Percentiles rank a stretch among this genome's conserved stretches.
These are phyloP conservation scores for Testicularia cyperi DNA, from an alignment of 1,284 basidiomycete genomes.

Conservation along the genomic window DNA sequence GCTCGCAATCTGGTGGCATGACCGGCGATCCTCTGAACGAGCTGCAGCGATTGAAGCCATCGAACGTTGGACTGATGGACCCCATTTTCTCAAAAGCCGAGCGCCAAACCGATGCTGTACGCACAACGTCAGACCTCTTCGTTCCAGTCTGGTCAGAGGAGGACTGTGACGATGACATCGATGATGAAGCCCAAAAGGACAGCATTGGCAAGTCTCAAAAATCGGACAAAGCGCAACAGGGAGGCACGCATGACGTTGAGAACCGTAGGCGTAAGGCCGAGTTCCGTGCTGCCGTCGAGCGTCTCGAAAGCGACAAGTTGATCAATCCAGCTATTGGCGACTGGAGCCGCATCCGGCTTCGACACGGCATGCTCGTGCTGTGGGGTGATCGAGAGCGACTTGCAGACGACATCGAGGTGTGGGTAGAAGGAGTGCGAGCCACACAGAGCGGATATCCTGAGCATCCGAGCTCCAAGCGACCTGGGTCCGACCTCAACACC, in stretches of 20 bases:
- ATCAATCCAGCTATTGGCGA: constrained; percentile 52
- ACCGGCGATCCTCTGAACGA: constrained; percentile 17
- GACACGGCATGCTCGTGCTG: constrained; percentile 44
- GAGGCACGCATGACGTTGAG: too few relatives aligned
- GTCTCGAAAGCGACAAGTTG: constrained; percentile 42
- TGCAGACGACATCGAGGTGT: constrained; percentile 51
- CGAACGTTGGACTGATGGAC: constrained; percentile 20
- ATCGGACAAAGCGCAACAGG: too few relatives aligned
- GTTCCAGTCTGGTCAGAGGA: constrained; percentile 18
- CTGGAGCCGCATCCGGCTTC: constrained; percentile 46
- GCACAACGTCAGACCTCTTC: constrained; percentile 32
- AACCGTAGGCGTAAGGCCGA: too few relatives aligned
- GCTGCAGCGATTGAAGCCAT: constrained; percentile 13
- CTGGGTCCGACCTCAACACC: background rate
- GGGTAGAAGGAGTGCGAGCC: constrained; percentile 40
- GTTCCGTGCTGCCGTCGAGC: constrained; percentile 13
- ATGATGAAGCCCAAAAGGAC: constrained; percentile 2
- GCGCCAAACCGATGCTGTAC: constrained; percentile 36
- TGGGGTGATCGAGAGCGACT: constrained; percentile 56
- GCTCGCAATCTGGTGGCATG: too few relatives aligned
- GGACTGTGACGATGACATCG: background rate
- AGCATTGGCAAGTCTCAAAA: too few relatives aligned
- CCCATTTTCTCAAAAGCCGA: constrained; percentile 44
- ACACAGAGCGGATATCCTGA: too few relatives aligned
- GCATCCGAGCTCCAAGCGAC: too few relatives aligned